Evolutionary conservation across 2,329 filamentous ascomycete genomes (phyloP).

Genomic region (Penicillium brevicompactum): DNA sequence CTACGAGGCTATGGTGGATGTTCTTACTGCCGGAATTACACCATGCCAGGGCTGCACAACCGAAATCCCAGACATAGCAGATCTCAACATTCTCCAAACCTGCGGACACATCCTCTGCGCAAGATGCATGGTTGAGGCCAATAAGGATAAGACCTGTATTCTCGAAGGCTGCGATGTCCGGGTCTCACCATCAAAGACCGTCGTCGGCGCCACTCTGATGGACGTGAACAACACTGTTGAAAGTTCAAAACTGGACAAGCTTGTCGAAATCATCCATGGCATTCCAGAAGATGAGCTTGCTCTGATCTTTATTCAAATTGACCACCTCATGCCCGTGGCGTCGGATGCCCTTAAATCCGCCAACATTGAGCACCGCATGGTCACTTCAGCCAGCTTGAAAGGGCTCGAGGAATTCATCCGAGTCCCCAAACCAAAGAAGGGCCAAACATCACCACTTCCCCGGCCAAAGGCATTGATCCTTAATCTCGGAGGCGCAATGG

Average conservation of each 20-base stretch:
- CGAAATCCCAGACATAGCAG: constrained; percentile 26
- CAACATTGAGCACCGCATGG: constrained; percentile 36
- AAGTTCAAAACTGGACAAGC: constrained; percentile 52
- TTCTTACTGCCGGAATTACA: constrained; percentile 18
- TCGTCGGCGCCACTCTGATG: constrained; percentile 42
- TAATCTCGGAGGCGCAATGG: constrained; percentile 58
- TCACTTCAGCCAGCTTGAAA: constrained; percentile 34
- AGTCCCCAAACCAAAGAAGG: background rate
- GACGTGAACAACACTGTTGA: constrained; percentile 32
- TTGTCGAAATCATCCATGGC: constrained; percentile 48
- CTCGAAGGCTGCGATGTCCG: constrained; percentile 44
- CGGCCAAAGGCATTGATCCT: constrained; percentile 56
- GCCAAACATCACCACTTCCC: background rate
- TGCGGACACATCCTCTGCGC: constrained; percentile 58
- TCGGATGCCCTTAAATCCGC: constrained; percentile 31
- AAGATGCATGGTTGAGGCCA: constrained; percentile 35
- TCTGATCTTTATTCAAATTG: constrained; percentile 59
- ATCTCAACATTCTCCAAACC: constrained; percentile 46
- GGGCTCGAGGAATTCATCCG: constrained; percentile 39
- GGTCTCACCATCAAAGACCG: constrained; percentile 43
- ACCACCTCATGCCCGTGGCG: constrained; percentile 45
- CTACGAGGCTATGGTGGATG: constrained; percentile 17
- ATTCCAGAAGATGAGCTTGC: constrained; percentile 52
- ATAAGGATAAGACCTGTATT: constrained; percentile 39
- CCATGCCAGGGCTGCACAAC: constrained; percentile 31